Conservation (phyloP, 225 moss, liverwort and hornwort genomes). For the Bryoerythrophyllum caledonicum region DNA sequence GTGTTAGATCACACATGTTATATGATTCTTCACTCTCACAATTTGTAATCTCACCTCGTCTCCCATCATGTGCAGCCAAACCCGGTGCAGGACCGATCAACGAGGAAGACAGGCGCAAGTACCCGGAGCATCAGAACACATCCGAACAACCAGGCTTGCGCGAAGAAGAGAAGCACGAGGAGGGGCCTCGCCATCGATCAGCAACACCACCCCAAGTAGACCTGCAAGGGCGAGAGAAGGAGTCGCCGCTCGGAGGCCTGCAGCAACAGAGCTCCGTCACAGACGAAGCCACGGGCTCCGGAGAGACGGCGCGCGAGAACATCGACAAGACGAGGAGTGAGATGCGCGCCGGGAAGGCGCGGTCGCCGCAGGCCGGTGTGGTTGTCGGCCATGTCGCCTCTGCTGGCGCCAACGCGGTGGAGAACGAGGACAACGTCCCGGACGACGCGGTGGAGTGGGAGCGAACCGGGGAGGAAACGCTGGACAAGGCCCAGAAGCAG, state of each 20-base stretch:
- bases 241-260: slow-evolving; percentile 26
- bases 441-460: neutral
- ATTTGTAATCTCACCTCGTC: too few relatives aligned
- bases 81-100: slow-evolving; percentile 9
- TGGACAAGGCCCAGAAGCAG: neutral
- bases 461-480: slow-evolving; percentile 13
- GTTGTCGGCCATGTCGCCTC: slow-evolving; percentile 15
- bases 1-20: too few relatives aligned
- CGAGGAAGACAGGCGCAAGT: slow-evolving; percentile 26
- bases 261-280: neutral
- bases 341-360: slow-evolving; percentile 17
- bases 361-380: slow-evolving; percentile 28
- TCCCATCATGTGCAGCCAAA: slow-evolving; percentile 16
- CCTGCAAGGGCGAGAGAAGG: slow-evolving; percentile 9
- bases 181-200: slow-evolving; percentile 9
- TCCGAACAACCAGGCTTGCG: too few relatives aligned
- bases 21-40: neutral
- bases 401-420: slow-evolving; percentile 25
- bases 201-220: slow-evolving; percentile 7
- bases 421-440: slow-evolving; percentile 17
- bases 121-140: slow-evolving; percentile 12
- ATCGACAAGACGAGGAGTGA: slow-evolving; percentile 20
- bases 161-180: slow-evolving; percentile 18
- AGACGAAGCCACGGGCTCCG: slow-evolving; percentile 26
- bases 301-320: slow-evolving; percentile 25